Percentiles rank a stretch among this genome's conserved stretches.
Conservation (phyloP, 2,329 filamentous ascomycete genomes). For the Emergomyces orientalis region DNA sequence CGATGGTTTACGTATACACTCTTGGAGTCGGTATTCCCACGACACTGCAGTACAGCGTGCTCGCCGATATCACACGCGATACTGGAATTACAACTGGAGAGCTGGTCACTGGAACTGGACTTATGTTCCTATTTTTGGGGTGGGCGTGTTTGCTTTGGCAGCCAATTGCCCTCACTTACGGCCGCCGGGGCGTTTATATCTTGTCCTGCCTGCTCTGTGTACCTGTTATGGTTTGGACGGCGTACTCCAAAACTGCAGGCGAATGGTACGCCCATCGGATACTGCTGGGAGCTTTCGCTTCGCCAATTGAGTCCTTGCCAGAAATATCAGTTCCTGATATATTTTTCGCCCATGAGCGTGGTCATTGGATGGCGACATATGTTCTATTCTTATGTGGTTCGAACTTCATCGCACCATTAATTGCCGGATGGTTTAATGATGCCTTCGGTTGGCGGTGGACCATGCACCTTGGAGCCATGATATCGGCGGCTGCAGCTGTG, state of each 20-base stretch:
- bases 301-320: constrained; percentile 42
- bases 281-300: constrained; percentile 40
- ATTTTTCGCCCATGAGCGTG: constrained; percentile 39
- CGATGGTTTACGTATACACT: constrained; percentile 34
- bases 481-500: constrained; percentile 41
- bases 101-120: constrained; percentile 43
- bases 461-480: constrained; percentile 48
- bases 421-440: constrained; percentile 44
- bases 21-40: constrained; percentile 42
- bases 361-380: constrained; percentile 37
- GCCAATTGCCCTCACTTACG: constrained; percentile 45
- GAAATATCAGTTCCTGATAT: constrained; percentile 40
- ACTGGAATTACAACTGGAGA: constrained; percentile 38
- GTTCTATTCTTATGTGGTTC: constrained; percentile 36
- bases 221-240: constrained; percentile 37
- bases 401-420: constrained; percentile 41
- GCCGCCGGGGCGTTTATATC: constrained; percentile 43
- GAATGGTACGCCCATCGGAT: constrained; percentile 42
- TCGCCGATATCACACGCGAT: constrained; percentile 41
- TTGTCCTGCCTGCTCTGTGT: constrained; percentile 34
- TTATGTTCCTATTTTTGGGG: constrained; percentile 45
- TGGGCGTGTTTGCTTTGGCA: constrained; percentile 47
- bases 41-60: constrained; percentile 43
- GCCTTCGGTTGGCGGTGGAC: constrained; percentile 44
- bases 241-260: constrained; percentile 37